phyloP scores from a whole-genome alignment of 2,329 filamentous ascomycete genomes.

The Fusarium graminum region DNA sequence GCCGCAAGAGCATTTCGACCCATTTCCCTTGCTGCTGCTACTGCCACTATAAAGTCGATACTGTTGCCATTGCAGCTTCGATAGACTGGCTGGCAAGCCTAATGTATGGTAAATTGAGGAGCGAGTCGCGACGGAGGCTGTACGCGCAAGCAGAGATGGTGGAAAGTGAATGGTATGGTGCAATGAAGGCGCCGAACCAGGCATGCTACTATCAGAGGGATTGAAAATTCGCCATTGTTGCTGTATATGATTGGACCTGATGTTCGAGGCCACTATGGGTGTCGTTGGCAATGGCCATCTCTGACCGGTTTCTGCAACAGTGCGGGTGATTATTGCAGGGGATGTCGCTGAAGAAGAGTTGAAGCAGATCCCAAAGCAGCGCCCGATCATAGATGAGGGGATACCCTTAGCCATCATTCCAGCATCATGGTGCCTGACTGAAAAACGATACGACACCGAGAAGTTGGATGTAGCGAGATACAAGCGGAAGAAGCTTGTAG shows the following conservation, averaged over 20 bases:
- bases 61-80: conserved; percentile 18
- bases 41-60: conserved; percentile 38
- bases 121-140: conserved; percentile 15
- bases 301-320: conserved; percentile 25
- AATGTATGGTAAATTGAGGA: neutral
- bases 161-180: conserved; percentile 12
- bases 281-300: conserved; percentile 28
- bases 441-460: conserved; percentile 42
- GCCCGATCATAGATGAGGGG: conserved; percentile 54
- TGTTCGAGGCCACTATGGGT: conserved; percentile 14
- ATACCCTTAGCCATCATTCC: conserved; percentile 58
- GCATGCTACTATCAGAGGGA: conserved; percentile 14
- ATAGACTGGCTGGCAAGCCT: conserved; percentile 9
- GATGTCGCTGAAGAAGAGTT: conserved; percentile 44
- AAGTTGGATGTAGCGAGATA: conserved; percentile 25
- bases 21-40: conserved; percentile 26
- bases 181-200: conserved; percentile 6
- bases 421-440: conserved; percentile 55
- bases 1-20: conserved; percentile 46
- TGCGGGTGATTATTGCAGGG: conserved; percentile 37
- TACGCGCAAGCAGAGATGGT: conserved; percentile 17
- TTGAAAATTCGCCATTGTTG: conserved; percentile 14
- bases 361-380: conserved; percentile 51
- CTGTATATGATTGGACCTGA: conserved; percentile 25
- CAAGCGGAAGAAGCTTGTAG: conserved; percentile 3